These are phyloP conservation scores for Aspergillus eucalypticola DNA, from an alignment of 2,329 filamentous ascomycete species.

Conservation along the genomic window DNA sequence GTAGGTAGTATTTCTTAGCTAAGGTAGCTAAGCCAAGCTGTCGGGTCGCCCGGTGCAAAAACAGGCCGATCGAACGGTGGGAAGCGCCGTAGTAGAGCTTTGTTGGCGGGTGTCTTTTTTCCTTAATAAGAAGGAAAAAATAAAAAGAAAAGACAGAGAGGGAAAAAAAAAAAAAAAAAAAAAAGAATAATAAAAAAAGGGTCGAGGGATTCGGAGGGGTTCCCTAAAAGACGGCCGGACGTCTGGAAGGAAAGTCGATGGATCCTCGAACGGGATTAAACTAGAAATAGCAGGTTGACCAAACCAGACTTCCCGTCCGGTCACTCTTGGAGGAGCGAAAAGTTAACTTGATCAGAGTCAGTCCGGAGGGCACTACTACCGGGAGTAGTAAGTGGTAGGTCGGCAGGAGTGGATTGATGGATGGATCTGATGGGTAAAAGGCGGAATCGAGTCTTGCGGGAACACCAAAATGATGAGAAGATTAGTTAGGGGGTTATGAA, in stretches of 20 bases:
- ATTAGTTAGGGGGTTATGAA: not conserved
- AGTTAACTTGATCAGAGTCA: not conserved
- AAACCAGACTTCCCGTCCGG: constrained; percentile 1
- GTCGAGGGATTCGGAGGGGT: constrained; percentile 1
- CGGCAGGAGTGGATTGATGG: not conserved
- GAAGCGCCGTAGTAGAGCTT: not conserved
- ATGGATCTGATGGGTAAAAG: constrained; percentile 1
- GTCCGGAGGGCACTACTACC: not conserved
- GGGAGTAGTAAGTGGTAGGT: not conserved
- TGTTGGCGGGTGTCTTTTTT: not conserved
- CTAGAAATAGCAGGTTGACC: not conserved
- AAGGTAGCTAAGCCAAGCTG: constrained; percentile 24
- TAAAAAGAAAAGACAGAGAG: not conserved
- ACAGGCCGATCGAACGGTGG: constrained; percentile 15
- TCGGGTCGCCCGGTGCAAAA: constrained; percentile 22
- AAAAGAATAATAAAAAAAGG: not conserved
- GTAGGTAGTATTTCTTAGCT: not conserved
- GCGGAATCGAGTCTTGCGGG: not conserved
- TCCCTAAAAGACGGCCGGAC: not conserved
- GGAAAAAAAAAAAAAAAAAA: not conserved
- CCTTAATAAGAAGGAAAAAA: constrained; percentile 5
- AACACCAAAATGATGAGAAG: not conserved
- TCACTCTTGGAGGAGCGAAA: not conserved
- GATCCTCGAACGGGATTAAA: not conserved
- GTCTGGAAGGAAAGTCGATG: not conserved